These are phyloP conservation scores for Meyerozyma carpophila DNA, from an alignment of 1,139 yeast genomes.

Conservation along the genomic window DNA sequence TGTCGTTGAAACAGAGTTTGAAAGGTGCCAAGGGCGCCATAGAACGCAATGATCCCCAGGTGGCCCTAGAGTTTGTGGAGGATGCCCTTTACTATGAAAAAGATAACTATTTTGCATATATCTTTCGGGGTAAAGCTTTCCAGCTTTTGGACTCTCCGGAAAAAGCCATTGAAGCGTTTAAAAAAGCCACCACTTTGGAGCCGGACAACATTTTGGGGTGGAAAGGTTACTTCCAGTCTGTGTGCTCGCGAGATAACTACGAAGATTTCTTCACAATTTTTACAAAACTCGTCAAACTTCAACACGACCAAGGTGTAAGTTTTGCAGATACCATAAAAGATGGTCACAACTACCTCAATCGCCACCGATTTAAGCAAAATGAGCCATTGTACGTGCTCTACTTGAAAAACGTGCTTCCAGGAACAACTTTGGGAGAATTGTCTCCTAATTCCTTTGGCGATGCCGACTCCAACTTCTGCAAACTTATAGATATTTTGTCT, in stretches of 20 bases:
- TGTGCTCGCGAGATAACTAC: conserved; percentile 30
- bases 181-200: conserved; percentile 51
- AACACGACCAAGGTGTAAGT: conserved; percentile 28
- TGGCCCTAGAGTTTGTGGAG: conserved; percentile 47
- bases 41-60: conserved; percentile 51
- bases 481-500: conserved; percentile 44
- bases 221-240: conserved; percentile 62
- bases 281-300: conserved; percentile 17
- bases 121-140: conserved; percentile 58
- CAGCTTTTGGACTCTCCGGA: conserved; percentile 35
- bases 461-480: conserved; percentile 44
- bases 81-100: conserved; percentile 53
- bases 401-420: conserved; percentile 57
- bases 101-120: conserved; percentile 57
- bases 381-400: conserved; percentile 38
- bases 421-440: conserved; percentile 50
- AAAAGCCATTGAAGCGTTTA: conserved; percentile 47
- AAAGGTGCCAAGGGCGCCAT: conserved; percentile 60
- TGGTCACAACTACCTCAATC: conserved; percentile 38
- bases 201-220: conserved; percentile 61
- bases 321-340: conserved; percentile 45
- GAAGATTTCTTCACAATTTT: conserved; percentile 44
- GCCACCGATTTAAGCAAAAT: conserved; percentile 25
- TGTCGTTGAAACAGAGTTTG: conserved; percentile 38
- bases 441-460: conserved; percentile 46